Evolutionary conservation across 2,329 filamentous ascomycete species (phyloP), one percentile per base, ranked within the genome.

Genomic region (Cladosporium phlei): DNA sequence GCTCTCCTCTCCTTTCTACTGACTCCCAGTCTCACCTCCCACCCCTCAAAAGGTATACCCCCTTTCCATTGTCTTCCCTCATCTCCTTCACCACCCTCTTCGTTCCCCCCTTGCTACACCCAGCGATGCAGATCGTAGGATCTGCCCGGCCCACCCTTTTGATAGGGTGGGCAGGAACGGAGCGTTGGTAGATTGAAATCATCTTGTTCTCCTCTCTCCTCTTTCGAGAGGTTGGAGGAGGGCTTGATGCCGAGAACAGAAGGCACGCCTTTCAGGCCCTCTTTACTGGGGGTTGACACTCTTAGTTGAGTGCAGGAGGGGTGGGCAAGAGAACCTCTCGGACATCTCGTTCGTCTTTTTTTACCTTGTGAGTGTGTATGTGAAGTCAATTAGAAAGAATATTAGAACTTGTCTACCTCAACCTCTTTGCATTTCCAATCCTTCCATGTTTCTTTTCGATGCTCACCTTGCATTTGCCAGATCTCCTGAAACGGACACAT

Each of bases 91-190:
- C 12, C 29, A 25, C 28, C 20, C 21, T 49, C 17, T 17, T 25
- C 7, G 3, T 32, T 12, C 20, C 19, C 37, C 24, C 27, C 19
- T 46, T 37, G 24, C 24, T 38, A 47, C 40, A 57, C 61, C 67
- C 69, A 71, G 65, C 68, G 68, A 66, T 64, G 69, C 63, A 66
- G 64, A 59, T 67, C 63, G 55, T 64, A 60, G 60, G 66, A 66
- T 60, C 59, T 64, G 66, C 67, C 63, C 69, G 65, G 65, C 64
- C 65, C 63, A 27, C 24, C 37, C 34, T 56, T 34, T 34, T 38
- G 16, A 59, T 59, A 58, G 61, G 64, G 60, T 55, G 53, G 59
- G 60, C 63, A 64, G 67, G 68, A 71, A 72, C 69, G 68, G 69
- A 71, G 68, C 68, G 69, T 68, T 71, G 69, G 68, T 54, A 71